phyloP scores from a whole-genome alignment of 108 stramenopile genomes.

The Cyclostephanos invisitatus region DNA sequence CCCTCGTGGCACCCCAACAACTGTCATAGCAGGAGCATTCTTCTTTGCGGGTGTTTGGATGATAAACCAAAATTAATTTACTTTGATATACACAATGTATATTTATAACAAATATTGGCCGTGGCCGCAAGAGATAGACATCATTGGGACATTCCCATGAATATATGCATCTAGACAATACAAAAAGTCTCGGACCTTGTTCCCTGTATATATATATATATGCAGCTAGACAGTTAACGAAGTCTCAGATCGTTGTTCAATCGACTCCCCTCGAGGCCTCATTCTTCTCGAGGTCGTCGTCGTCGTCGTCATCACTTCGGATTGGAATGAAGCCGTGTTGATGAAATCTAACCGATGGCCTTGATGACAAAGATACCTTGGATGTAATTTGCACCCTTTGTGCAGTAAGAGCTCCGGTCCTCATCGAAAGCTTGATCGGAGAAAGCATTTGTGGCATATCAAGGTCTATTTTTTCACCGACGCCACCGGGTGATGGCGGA shows the following conservation, averaged over 20 bases:
- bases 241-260: background rate
- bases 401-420: background rate
- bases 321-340: slow-evolving; percentile 5
- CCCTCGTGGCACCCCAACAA: slow-evolving; percentile 12
- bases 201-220: background rate
- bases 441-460: background rate
- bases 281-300: background rate
- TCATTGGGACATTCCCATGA: background rate
- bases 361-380: background rate
- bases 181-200: background rate
- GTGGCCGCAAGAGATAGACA: background rate
- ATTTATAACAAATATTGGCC: background rate
- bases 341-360: background rate
- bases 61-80: background rate
- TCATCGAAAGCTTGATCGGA: slow-evolving; percentile 7
- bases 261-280: background rate
- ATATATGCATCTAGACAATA: background rate
- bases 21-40: background rate
- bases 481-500: slow-evolving; percentile 5
- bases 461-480: background rate
- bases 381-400: background rate
- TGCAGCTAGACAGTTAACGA: background rate
- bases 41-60: background rate
- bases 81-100: background rate
- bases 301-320: slow-evolving; percentile 6